These are phyloP conservation scores for Pseudogymnoascus sp. DNA, from an alignment of 2,329 filamentous ascomycete genomes.

Conservation along the genomic window DNA sequence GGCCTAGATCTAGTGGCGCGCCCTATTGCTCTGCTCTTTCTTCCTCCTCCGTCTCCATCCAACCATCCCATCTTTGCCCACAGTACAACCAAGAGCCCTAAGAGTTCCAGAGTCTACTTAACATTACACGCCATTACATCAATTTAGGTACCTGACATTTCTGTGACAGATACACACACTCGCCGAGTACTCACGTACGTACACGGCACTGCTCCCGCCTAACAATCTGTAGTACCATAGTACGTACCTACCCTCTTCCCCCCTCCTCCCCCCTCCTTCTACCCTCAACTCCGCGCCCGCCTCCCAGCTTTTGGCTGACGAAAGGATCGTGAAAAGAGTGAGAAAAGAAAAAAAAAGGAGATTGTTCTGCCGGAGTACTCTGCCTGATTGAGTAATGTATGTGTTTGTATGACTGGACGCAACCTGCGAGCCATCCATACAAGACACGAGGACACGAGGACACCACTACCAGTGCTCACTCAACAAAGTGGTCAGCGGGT, in stretches of 20 bases:
- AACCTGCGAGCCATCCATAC: not conserved
- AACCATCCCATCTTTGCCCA: not conserved
- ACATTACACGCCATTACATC: constrained; percentile 1
- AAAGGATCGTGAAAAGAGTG: not conserved
- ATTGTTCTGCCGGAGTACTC: not conserved
- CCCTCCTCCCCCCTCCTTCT: not conserved
- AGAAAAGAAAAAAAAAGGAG: not conserved
- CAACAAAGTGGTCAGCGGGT: not conserved
- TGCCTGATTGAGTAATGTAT: constrained; percentile 3
- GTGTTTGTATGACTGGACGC: not conserved
- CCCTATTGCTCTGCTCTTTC: not conserved
- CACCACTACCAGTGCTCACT: not conserved
- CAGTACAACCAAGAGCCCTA: too few relatives aligned
- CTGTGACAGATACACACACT: not conserved
- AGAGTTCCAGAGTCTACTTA: too few relatives aligned
- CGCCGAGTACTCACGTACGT: not conserved
- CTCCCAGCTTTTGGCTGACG: not conserved
- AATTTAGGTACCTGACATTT: not conserved
- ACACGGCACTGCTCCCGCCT: not conserved
- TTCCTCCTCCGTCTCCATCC: not conserved
- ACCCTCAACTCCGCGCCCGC: not conserved
- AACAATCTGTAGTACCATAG: not conserved
- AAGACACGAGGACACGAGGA: not conserved
- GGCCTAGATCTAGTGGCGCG: not conserved
- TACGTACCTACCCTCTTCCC: not conserved